A percentile compares a stretch with the other conserved stretches of the same genome.
Evolutionary conservation across 2,329 filamentous ascomycete genomes (phyloP).

Genomic region (Penicillium sp.): DNA sequence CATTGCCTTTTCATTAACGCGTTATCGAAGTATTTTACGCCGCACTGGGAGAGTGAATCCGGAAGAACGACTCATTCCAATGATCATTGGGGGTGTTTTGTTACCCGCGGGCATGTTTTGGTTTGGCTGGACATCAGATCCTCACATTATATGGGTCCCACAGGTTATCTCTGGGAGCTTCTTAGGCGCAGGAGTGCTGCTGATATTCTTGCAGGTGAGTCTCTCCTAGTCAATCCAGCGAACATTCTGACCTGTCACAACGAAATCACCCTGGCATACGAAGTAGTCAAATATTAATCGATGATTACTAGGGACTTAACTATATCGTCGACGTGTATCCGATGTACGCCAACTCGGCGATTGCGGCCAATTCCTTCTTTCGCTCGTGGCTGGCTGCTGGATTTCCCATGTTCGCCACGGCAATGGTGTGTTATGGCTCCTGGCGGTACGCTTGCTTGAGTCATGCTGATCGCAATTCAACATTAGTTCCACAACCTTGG

Average conservation of each 20-base stretch:
- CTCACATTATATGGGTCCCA: conserved; percentile 41
- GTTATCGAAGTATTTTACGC: conserved; percentile 26
- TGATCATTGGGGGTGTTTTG: conserved; percentile 44
- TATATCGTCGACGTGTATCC: conserved; percentile 40
- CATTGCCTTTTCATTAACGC: conserved; percentile 32
- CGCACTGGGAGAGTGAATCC: conserved; percentile 29
- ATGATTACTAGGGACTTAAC: conserved; percentile 24
- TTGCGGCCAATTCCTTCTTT: conserved; percentile 35
- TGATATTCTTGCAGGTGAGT: conserved; percentile 5
- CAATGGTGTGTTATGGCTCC: conserved; percentile 7
- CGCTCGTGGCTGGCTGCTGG: conserved; percentile 30
- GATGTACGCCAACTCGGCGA: conserved; percentile 33
- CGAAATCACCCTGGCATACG: too few species aligned
- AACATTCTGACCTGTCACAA: too few species aligned
- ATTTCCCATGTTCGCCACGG: conserved; percentile 31
- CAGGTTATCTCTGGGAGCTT: conserved; percentile 40
- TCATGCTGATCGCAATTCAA: background rate
- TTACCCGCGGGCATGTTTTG: conserved; percentile 48
- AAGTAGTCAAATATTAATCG: background rate
- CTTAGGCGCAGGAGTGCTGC: conserved; percentile 18
- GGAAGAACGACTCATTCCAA: conserved; percentile 46
- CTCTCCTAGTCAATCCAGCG: background rate
- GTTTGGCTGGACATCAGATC: conserved; percentile 48
- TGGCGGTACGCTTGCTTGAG: background rate
- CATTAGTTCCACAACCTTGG: conserved; percentile 31